Conservation (phyloP, 140 eudicot species). For the Senecio squalidus region DNA sequence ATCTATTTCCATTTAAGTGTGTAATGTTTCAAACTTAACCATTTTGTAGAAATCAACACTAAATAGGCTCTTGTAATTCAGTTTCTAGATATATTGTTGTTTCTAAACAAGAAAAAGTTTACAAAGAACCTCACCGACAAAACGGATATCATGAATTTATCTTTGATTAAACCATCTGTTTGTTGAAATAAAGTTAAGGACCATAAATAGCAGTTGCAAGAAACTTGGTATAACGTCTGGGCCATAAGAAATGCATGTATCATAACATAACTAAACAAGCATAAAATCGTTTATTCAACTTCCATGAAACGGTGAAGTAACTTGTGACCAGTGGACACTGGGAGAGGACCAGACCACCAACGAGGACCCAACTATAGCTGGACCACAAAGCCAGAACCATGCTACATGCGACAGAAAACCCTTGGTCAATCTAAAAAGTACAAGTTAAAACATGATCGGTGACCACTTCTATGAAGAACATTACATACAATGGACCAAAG, state of each 20-base stretch:
- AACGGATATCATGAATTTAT: neutral
- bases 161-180: neutral
- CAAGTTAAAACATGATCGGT: neutral
- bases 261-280: no score
- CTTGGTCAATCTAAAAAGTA: neutral
- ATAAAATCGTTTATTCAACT: neutral
- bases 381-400: constrained; percentile 3
- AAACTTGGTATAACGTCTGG: no score
- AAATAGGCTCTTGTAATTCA: constrained; percentile 26
- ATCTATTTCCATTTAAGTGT: constrained; percentile 18
- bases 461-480: constrained; percentile 6
- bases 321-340: neutral
- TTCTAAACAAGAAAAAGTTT: constrained; percentile 11
- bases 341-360: neutral
- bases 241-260: no score
- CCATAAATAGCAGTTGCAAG: neutral
- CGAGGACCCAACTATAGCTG: neutral
- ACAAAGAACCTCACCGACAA: neutral
- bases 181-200: neutral
- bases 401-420: neutral
- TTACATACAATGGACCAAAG: neutral
- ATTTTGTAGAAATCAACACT: constrained; percentile 21
- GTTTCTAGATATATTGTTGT: constrained; percentile 19
- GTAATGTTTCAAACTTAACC: constrained; percentile 18
- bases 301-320: neutral